Evolutionary conservation across 345 rosid genomes (phyloP), one percentile per base, ranked within the genome.

Genomic region (Salix koriyanagi): DNA sequence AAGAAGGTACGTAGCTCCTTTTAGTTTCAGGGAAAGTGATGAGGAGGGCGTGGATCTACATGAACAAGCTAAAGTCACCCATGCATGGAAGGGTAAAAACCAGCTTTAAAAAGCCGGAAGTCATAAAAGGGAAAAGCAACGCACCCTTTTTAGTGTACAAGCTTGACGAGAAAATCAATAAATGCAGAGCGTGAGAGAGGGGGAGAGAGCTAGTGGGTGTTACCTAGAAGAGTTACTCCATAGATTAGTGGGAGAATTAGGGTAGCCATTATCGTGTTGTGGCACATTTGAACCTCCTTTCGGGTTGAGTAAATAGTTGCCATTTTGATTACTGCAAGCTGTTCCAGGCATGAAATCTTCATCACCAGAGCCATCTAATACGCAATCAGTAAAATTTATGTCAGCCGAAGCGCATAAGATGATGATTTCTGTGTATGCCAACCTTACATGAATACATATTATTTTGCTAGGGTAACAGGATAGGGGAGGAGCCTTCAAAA

Each of bases 301-400:
- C 25, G 56, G 60, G 52, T 69, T 54, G 32, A 61, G 56, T 36
- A 81, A 71, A 69, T 64, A 30, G 69, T 30, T 77, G 16, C 67
- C 76, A 23, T 65, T 73, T 36, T 64, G 64, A 50, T 14, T 75
- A 41, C 61, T 19, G 25, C 76, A 73, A 56, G 70, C 75, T 68
- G 72, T 65, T 67, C 71, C 70, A 67, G 71, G 30, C 60, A 77
- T 15, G 48, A 76, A 78, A 62, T 86, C 89, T 81, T 88, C 91
- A 13, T 86, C 87, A 15, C 87, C 87, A 6, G 85, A 88, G 79
- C 89, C 88, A 76, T 86, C 86, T 82, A 81, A 12, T 70, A 72
- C 60, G n/a, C 36, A 46, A 6, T 2, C 10, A 42, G 46, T 30
- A 65, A 71, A 10, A 58, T 1, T 58, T 4, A 23, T 9, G 28